Conservation (phyloP, 176 grass and related monocot genomes). For the Oryza officinalis region DNA sequence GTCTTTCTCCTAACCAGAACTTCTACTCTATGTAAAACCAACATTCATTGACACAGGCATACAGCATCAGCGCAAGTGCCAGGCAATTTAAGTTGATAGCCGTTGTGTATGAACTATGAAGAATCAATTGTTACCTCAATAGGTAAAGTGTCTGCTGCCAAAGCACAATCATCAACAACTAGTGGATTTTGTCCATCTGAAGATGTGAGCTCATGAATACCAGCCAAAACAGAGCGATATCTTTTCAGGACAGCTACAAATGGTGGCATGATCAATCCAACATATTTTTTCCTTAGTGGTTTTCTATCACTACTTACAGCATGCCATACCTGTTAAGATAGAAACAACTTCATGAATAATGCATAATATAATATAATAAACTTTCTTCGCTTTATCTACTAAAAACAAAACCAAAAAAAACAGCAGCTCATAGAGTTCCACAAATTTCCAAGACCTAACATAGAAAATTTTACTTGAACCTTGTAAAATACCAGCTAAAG, state of each 20-base stretch:
- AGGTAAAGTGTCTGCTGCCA: slow-evolving; percentile 69
- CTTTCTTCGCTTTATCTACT: slow-evolving; percentile 27
- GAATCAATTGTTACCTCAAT: slow-evolving; percentile 61
- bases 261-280: slow-evolving; percentile 77
- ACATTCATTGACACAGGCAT: neutral
- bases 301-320: slow-evolving; percentile 78
- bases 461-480: slow-evolving; percentile 14
- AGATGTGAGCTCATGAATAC: slow-evolving; percentile 80
- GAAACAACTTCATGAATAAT: slow-evolving; percentile 45
- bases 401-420: slow-evolving; percentile 23
- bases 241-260: slow-evolving; percentile 82
- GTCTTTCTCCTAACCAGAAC: neutral
- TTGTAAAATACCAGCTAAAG: slow-evolving; percentile 19
- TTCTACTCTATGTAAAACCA: neutral
- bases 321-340: slow-evolving; percentile 80
- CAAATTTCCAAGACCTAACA: neutral
- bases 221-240: slow-evolving; percentile 79
- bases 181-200: slow-evolving; percentile 89
- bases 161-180: slow-evolving; percentile 72
- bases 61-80: slow-evolving; percentile 9
- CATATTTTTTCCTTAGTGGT: slow-evolving; percentile 84
- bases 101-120: slow-evolving; percentile 21
- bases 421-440: slow-evolving; percentile 20
- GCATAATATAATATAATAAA: slow-evolving; percentile 12
- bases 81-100: slow-evolving; percentile 5